Evolutionary conservation across 805 yeast species (phyloP).

Genomic region (Tetrapisispora iriomotensis): DNA sequence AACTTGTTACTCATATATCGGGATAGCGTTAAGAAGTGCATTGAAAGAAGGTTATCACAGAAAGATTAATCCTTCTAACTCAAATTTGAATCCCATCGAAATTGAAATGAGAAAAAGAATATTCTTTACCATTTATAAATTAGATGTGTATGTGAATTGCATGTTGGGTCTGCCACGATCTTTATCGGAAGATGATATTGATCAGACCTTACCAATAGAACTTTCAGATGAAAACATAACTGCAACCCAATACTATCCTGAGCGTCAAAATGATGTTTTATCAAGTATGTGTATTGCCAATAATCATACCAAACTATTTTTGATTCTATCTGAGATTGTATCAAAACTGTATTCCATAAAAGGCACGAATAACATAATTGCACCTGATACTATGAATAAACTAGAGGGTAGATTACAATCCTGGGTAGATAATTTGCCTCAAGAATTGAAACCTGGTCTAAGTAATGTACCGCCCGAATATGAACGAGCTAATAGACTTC

Average conservation of each 20-base stretch:
- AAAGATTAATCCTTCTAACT: slow-evolving; percentile 39
- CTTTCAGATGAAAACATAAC: slow-evolving; percentile 81
- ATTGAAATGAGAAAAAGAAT: slow-evolving; percentile 76
- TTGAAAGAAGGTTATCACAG: slow-evolving; percentile 79
- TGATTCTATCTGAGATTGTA: slow-evolving; percentile 63
- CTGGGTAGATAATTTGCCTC: slow-evolving; percentile 68
- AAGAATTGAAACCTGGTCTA: slow-evolving; percentile 52
- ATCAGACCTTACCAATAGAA: slow-evolving; percentile 77
- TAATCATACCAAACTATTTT: slow-evolving; percentile 66
- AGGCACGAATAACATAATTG: slow-evolving; percentile 25
- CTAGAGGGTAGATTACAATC: slow-evolving; percentile 61
- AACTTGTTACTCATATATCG: slow-evolving; percentile 85
- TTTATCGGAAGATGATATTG: slow-evolving; percentile 72
- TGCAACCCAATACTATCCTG: slow-evolving; percentile 35
- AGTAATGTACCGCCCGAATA: slow-evolving; percentile 34
- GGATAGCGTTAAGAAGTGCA: slow-evolving; percentile 80
- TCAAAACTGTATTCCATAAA: slow-evolving; percentile 57
- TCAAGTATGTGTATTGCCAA: slow-evolving; percentile 54
- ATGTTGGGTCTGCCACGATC: slow-evolving; percentile 77
- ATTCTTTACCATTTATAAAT: slow-evolving; percentile 80
- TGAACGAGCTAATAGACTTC: slow-evolving; percentile 62
- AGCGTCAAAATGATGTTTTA: slow-evolving; percentile 19
- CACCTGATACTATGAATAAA: slow-evolving; percentile 44
- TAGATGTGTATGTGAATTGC: slow-evolving; percentile 86
- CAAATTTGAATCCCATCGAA: slow-evolving; percentile 53